Conservation (phyloP, 805 yeast species). For the Yueomyces sp. region DNA sequence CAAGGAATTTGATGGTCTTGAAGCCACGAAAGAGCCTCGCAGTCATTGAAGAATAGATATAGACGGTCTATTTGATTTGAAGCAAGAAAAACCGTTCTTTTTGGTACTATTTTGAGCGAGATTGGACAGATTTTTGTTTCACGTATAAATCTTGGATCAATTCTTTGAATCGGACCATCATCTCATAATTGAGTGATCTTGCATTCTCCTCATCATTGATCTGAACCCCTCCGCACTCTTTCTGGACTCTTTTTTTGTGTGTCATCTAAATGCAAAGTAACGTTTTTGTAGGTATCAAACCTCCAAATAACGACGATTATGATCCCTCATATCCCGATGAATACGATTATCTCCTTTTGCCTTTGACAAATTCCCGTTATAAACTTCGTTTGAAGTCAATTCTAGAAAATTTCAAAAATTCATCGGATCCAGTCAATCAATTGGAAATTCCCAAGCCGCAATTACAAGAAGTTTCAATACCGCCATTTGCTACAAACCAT, state of each 20-base stretch:
- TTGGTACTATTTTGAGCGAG: too few relatives aligned
- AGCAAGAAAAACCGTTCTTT: too few relatives aligned
- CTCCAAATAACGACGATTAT: slow-evolving; percentile 19
- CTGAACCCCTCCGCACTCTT: too few relatives aligned
- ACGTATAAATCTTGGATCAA: too few relatives aligned
- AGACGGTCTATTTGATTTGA: too few relatives aligned
- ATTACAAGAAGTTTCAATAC: slow-evolving; percentile 21
- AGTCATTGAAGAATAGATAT: too few relatives aligned
- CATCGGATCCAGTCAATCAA: slow-evolving; percentile 1
- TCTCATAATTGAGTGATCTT: too few relatives aligned
- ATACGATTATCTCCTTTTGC: slow-evolving; percentile 39
- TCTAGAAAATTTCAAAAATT: slow-evolving; percentile 1
- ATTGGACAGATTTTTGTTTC: too few relatives aligned
- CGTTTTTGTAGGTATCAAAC: slow-evolving; percentile 35
- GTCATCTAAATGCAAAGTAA: slow-evolving; percentile 15
- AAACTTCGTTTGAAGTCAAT: slow-evolving; percentile 29
- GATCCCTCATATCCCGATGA: slow-evolving; percentile 4
- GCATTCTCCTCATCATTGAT: too few relatives aligned
- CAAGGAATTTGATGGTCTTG: too few relatives aligned
- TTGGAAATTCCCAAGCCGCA: slow-evolving; percentile 20
- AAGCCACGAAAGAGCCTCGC: too few relatives aligned
- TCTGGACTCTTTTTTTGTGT: background rate
- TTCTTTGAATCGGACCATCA: too few relatives aligned
- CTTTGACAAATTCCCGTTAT: slow-evolving; percentile 41
- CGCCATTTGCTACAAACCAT: slow-evolving; percentile 12